Evolutionary conservation across 225 moss, liverwort and hornwort species (phyloP), one percentile per base, ranked within the genome.

Genomic region (Physcomitrellopsis africana): DNA sequence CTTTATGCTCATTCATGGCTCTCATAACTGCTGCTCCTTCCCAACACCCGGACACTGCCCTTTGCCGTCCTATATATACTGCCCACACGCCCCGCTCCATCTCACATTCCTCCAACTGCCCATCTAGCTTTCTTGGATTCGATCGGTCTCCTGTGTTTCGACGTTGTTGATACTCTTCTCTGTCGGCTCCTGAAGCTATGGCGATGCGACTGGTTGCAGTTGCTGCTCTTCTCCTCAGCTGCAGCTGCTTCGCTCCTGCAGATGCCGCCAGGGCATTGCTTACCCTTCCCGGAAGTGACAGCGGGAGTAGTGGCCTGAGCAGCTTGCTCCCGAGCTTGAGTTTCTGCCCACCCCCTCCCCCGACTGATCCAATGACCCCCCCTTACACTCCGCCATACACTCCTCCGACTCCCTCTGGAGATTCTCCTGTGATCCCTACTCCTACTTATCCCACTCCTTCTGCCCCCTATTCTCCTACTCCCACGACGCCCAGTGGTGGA

Each of bases 271-370:
- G 72, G 19, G 72, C 32, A 0, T 61, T 72, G 72, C 72, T 72
- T 9, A 60, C 13, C 46, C 46, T 18, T 19, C 72, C 48, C 32
- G 32, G 32, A 5, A 7, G 32, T 37, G 32, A 2, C 32, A 37
- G 32, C 4, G 32, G 32, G 7, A 37, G 32, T 7, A 5, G 32
- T 47, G 13, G 32, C 24, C 8, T 72, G 19, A 19, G 60, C 8
- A 48, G 32, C 29, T 60, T 72, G 72, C 46, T 61, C 18, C 72
- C 72, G 8, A 17, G 49, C 29, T 51, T 70, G 58, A 17, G 49
- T 18, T 51, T 70, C 44, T 72, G 60, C 9, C 49, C 61, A 14
- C 72, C 72, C 19, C 72, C 72, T n/a, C 60, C 72, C 12, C 29
- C 72, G 0, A 27, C 60, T 26, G 72, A 60, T 13, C 60, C 57